phyloP scores from a whole-genome alignment of 2,329 filamentous ascomycete genomes.

The Talaromyces sp. region DNA sequence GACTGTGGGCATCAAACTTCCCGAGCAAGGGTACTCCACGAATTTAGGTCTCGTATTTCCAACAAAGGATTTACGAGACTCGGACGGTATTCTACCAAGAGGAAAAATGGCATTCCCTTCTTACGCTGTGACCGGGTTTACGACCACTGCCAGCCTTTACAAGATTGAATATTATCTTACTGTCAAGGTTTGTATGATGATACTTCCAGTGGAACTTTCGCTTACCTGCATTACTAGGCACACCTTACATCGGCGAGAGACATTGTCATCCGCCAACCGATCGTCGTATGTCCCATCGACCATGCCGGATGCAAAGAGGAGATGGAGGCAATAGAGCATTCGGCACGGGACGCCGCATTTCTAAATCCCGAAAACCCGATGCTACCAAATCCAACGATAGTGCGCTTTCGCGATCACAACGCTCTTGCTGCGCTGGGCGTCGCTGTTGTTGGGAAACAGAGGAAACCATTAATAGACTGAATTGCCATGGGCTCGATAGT shows the following conservation, averaged over 20 bases:
- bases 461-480: conserved; percentile 65
- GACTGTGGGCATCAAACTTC: conserved; percentile 74
- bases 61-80: conserved; percentile 78
- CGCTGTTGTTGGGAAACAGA: conserved; percentile 57
- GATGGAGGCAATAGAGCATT: conserved; percentile 96
- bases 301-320: conserved; percentile 95
- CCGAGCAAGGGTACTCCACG: conserved; percentile 87
- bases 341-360: conserved; percentile 84
- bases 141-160: conserved; percentile 88
- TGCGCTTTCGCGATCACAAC: conserved; percentile 69
- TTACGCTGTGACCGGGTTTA: conserved; percentile 86
- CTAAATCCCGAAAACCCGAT: conserved; percentile 88
- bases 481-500: neutral
- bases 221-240: conserved; percentile 54
- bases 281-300: conserved; percentile 93
- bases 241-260: conserved; percentile 83
- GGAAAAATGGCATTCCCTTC: conserved; percentile 83
- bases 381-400: conserved; percentile 79
- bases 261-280: conserved; percentile 82
- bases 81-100: conserved; percentile 79
- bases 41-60: conserved; percentile 90
- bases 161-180: conserved; percentile 97
- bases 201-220: conserved; percentile 4
- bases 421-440: conserved; percentile 58
- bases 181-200: conserved; percentile 64